Evolutionary conservation across 2,329 filamentous ascomycete species (phyloP).

Genomic region (Pyrenophora teres): DNA sequence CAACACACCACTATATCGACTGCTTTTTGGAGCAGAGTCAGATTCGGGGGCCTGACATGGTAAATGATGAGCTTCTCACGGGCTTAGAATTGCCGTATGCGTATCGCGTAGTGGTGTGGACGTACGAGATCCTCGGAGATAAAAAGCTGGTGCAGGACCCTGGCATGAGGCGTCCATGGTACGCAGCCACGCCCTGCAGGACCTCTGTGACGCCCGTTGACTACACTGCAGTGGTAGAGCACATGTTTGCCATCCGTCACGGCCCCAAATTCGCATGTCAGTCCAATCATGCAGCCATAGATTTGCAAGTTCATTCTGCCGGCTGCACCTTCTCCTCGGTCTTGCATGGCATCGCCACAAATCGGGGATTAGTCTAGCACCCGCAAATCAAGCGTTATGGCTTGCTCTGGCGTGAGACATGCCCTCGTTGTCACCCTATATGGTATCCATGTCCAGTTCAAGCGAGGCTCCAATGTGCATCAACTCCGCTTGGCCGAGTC

Average conservation of each 20-base stretch:
- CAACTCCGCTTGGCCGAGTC: neutral
- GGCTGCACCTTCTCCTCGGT: neutral
- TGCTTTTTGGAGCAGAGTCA: too few relatives aligned
- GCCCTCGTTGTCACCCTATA: neutral
- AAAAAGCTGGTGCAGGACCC: neutral
- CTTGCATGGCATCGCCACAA: conserved; percentile 1
- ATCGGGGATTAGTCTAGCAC: neutral
- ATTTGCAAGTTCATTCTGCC: neutral
- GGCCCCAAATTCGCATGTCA: neutral
- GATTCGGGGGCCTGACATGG: too few relatives aligned
- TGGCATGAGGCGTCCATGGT: conserved; percentile 2
- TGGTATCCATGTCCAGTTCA: conserved; percentile 7
- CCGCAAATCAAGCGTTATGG: neutral
- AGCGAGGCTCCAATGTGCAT: neutral
- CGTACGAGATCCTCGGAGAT: neutral
- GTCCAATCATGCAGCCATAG: neutral
- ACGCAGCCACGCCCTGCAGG: conserved; percentile 10
- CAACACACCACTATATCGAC: too few relatives aligned
- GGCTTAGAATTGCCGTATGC: too few relatives aligned
- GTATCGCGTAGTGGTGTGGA: too few relatives aligned
- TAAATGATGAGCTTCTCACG: neutral
- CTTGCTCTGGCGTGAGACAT: neutral
- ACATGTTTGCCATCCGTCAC: neutral
- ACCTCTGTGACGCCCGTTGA: conserved; percentile 1
- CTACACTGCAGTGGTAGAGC: neutral